Evolutionary conservation across 2,329 filamentous ascomycete genomes (phyloP), one percentile per base, ranked within the genome.

Genomic region (Colletotrichum paranaense): DNA sequence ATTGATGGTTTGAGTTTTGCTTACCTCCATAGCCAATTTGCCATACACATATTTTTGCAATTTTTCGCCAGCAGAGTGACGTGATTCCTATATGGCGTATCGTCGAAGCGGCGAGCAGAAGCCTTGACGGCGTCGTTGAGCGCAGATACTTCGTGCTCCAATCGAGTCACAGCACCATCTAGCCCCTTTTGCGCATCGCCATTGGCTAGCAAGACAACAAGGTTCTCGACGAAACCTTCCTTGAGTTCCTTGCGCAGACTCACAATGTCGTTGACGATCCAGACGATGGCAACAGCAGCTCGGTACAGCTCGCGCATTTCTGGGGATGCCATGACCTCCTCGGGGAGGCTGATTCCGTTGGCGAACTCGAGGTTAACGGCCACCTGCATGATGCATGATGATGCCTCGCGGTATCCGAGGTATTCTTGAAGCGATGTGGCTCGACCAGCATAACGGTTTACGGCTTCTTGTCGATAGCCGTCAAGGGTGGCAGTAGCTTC

Each of bases 41-140:
- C 55, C 70, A 69, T 72, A 5, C 65, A 64, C 70, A 72, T 72
- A 11, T 64, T 72, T 53, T 69, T 73, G 59, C 66, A 73, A 53
- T 73, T 73, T 22, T 26, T 73, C 1, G 32, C 42, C 16, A 73
- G 55, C 22, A 69, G 24, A 1, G 42, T 24, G 4, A 69, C 55
- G 16, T 73, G 24, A 19, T 58, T 7, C 11, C 30, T 28, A 30
- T 73, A 26, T 1, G 66, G 53, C n/a, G 66, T 64, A 5, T 49
- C 42, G 1, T 53, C 53, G 4, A 69, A 73, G 0, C 59, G 52
- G 5, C 8, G n/a, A 8, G 3, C 8, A 2, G 52, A 59, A 5
- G 59, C 53, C 3, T 63, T 59, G 4, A 67, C 32, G 1, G 70
- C 66, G 30, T 60, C 53, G 11, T 68, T 69, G 5, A 69, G 53